Percentiles rank a stretch among this genome's conserved stretches.
Evolutionary conservation across 805 yeast genomes (phyloP).

Genomic region (Monosporozyma yasuniensis): DNA sequence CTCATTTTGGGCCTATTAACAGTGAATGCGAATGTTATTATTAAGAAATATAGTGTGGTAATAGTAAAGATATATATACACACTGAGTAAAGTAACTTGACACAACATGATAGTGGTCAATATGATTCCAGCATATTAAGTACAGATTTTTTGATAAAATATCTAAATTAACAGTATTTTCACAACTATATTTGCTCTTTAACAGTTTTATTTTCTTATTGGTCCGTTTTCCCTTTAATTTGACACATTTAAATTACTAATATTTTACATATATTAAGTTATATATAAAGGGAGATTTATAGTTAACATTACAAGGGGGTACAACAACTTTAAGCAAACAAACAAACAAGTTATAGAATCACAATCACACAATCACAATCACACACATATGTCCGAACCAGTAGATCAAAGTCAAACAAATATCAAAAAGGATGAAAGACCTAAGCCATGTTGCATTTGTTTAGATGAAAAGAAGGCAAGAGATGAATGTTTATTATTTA

Average conservation of each 20-base stretch:
- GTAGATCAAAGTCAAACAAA: slow-evolving; percentile 3
- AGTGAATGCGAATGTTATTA: too few species aligned
- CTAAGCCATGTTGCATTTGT: slow-evolving; percentile 97
- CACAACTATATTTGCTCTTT: too few species aligned
- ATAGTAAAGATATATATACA: too few species aligned
- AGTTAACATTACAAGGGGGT: too few species aligned
- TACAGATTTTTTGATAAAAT: too few species aligned
- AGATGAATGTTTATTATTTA: slow-evolving; percentile 77
- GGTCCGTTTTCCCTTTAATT: neutral
- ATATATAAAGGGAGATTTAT: neutral
- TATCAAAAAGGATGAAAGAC: slow-evolving; percentile 34
- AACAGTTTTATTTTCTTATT: neutral
- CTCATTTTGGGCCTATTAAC: too few species aligned
- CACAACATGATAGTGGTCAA: too few species aligned
- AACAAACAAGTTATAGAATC: neutral
- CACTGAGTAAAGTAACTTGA: too few species aligned
- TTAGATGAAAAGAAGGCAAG: slow-evolving; percentile 69
- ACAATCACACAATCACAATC: neutral
- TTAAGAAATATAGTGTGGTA: too few species aligned
- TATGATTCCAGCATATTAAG: too few species aligned
- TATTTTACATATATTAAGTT: neutral
- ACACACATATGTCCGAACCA: slow-evolving; percentile 6
- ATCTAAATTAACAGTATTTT: too few species aligned
- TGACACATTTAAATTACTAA: neutral
- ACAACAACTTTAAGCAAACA: neutral